Evolutionary conservation across 352 stramenopile genomes (phyloP), one percentile per base, ranked within the genome.

Genomic region (Phytophthora tentaculata): DNA sequence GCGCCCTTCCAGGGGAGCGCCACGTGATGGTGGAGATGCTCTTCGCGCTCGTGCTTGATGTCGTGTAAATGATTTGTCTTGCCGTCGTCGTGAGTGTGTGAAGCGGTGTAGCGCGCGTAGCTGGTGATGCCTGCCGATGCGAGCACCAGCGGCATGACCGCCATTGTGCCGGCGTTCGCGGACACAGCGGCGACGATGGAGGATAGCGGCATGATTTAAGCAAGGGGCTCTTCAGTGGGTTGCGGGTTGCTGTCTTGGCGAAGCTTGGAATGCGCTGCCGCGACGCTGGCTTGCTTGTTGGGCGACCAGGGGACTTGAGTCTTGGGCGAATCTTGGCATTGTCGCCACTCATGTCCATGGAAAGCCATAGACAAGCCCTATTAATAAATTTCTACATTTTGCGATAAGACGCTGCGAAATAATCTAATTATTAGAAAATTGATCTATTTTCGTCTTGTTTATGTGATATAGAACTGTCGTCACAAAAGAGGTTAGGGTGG

Each of bases 1-100:
- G 83, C 84, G 19, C 83, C 83, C 69, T 92, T 92, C 83, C 83
- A 92, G 28, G 83, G 68, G 20, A 83, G 71, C 50, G 74, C 78
- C 26, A 90, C 81, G 67, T 92, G 83, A 44, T 90, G 79, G 73
- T 91, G 83, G 3, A 90, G 67, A 8, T 86, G 80, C 14, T 79
- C 67, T 50, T 84, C 78, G 1, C 60, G 55, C 57, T 74, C 66
- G 23, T 86, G 81, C 55, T 80, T 60, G n/a, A 60, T 32, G 48
- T 77, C 70, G 43, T 63, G 51, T 12, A 32, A 39, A n/a, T n/a
- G n/a, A 53, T 53, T 64, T 23, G 56, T 61, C 39, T 68, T 70
- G 24, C 47, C 76, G 14, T 73, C 71, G 57, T 80, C 63, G 58
- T 77, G 74, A 51, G 73, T 54, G 48, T 86, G 81, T 35, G 83